Evolutionary conservation across 2,329 filamentous ascomycete species (phyloP), one percentile per base, ranked within the genome.

Genomic region (Fusarium protoensiforme): DNA sequence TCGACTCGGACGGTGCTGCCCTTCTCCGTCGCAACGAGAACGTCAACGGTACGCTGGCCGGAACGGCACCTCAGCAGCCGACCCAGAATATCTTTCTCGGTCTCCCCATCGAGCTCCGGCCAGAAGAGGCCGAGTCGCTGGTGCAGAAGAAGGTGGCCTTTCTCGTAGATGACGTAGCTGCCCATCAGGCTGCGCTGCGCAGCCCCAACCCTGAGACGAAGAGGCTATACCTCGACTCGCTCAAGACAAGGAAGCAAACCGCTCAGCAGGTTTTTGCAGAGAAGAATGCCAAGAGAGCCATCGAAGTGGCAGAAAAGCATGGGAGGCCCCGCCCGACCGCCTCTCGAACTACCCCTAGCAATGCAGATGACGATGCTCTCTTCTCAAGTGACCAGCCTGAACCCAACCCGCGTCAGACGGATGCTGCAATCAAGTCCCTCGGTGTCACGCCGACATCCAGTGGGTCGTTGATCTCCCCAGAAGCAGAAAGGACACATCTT

Each of bases 31-130:
- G 93, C 71, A 87, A 91, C 77, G 90, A 98, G 84, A 92, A 94
- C 81, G 94, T 98, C 77, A 95, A 93, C 79, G 95, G 95, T 72
- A 92, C 96, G 35, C 87, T 98, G 64, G 92, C 94, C 68, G 96
- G 96, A 65, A 95, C 94, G 9, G 91, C 98, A 33, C 96, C 96
- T 2, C 95, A 98, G 83, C 92, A 94, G 65, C 95, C 95, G 7
- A 96, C 97, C 77, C 96, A 99, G 83, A 98, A 98, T 84, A 89
- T 98, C 66, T 98, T 98, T 80, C 89, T 96, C 67, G 94, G 95
- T 53, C 85, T 98, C 58, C 96, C 96, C 4, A 85, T 98, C 29
- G 93, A 98, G 85, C 87, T 99, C 51, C 94, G 96, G 85, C 92
- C 94, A 2, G 96, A 98, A 84, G 96, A 99, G 85, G 95, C 92